phyloP scores from a whole-genome alignment of 352 stramenopile species.

The Elongisporangium prolatum region DNA sequence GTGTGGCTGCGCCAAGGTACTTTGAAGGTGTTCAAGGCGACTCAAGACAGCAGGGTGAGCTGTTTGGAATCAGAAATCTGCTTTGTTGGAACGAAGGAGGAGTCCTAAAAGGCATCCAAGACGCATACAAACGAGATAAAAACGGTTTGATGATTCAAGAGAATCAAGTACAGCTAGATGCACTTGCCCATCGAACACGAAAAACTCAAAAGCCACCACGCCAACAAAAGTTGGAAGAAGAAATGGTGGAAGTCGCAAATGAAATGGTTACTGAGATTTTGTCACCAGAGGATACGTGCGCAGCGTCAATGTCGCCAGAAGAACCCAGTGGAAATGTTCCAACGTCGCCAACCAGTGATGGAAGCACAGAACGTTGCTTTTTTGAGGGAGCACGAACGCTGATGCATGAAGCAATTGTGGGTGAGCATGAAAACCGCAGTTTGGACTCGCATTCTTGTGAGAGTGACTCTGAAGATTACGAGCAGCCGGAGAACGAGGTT shows the following conservation, averaged over 20 bases:
- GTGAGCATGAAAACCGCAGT: slow-evolving; percentile 3
- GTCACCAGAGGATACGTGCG: slow-evolving; percentile 5
- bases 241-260: slow-evolving; percentile 32
- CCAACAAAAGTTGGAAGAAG: slow-evolving; percentile 19
- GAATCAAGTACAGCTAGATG: slow-evolving; percentile 31
- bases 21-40: slow-evolving; percentile 82
- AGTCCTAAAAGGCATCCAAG: slow-evolving; percentile 72
- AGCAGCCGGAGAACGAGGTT: slow-evolving; percentile 2
- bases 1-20: slow-evolving; percentile 56
- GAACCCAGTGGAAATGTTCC: slow-evolving; percentile 4
- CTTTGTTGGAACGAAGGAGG: slow-evolving; percentile 70
- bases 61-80: slow-evolving; percentile 77
- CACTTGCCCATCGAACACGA: slow-evolving; percentile 18
- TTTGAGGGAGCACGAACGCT: slow-evolving; percentile 15
- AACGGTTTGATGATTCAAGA: slow-evolving; percentile 54
- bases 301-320: not conserved
- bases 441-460: slow-evolving; percentile 7
- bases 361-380: slow-evolving; percentile 23
- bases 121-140: slow-evolving; percentile 48
- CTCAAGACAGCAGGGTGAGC: slow-evolving; percentile 59
- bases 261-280: slow-evolving; percentile 38
- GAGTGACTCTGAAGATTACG: slow-evolving; percentile 5
- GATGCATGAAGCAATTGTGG: slow-evolving; percentile 18
- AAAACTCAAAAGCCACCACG: slow-evolving; percentile 13
- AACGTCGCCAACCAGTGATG: slow-evolving; percentile 26